Evolutionary conservation across 2,329 filamentous ascomycete species (phyloP).

Genomic region (Byssochlamys sp.): DNA sequence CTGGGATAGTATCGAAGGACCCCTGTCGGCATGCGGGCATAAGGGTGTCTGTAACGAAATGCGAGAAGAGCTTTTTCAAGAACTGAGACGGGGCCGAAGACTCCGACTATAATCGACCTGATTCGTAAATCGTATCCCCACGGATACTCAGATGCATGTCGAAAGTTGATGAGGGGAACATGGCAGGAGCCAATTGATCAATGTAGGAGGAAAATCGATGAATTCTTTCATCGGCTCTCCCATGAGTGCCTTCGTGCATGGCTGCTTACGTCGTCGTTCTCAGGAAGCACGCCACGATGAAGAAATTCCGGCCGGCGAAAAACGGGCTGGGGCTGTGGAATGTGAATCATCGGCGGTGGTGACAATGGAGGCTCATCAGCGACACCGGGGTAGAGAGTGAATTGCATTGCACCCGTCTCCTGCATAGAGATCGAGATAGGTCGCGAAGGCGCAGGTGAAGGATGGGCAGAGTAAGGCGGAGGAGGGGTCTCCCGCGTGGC

Average conservation of each 20-base stretch:
- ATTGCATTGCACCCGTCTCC: slow-evolving; percentile 4
- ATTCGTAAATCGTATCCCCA: not conserved
- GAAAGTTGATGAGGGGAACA: not conserved
- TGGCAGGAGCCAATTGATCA: not conserved
- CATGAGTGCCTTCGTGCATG: slow-evolving; percentile 17
- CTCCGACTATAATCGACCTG: not conserved
- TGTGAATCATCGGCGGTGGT: slow-evolving; percentile 18
- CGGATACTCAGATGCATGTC: not conserved
- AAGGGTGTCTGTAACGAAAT: not conserved
- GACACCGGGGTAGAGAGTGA: slow-evolving; percentile 3
- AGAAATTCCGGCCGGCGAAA: slow-evolving; percentile 10
- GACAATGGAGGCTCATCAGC: slow-evolving; percentile 8
- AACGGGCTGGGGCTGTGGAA: slow-evolving; percentile 19
- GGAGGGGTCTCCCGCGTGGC: slow-evolving; percentile 35
- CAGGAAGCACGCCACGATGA: slow-evolving; percentile 6
- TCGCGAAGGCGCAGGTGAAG: slow-evolving; percentile 20
- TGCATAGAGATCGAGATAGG: slow-evolving; percentile 24
- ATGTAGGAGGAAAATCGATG: not conserved
- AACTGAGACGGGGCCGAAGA: not conserved
- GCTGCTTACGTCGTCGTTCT: not conserved
- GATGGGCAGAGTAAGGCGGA: slow-evolving; percentile 31
- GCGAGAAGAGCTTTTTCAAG: not conserved
- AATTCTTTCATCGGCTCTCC: slow-evolving; percentile 16
- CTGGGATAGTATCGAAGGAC: not conserved
- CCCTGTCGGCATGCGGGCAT: not conserved